Evolutionary conservation across 768 basidiomycete genomes (phyloP), one percentile per base, ranked within the genome.

Genomic region (Hortiboletus flavorubellus): DNA sequence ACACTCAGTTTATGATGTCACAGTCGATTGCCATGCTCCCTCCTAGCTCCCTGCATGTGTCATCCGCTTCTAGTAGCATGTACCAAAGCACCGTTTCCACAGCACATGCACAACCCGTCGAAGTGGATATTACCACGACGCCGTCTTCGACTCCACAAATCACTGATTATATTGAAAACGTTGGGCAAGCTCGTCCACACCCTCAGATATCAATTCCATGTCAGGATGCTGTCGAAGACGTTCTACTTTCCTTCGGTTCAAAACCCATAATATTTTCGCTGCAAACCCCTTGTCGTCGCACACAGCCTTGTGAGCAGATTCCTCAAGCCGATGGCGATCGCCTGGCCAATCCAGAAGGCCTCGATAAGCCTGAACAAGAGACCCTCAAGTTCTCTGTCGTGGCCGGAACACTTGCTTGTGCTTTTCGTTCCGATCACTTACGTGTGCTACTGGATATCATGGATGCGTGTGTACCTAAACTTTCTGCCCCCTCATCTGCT

Each of bases 41-140:
- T 39, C 80, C 77, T 12, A 67, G 75, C 41, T 62, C 78, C 9
- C 60, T 62, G 8, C 82, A 76, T n/a, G 75, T 78, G 16, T 60
- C 74, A 38, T 84, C 85, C 18, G 71, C 79, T 46, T 69, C 78
- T 6, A 82, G 82, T 61, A 91, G 85, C 71, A 82, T 93, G 78
- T 93, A 92, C 66, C 80, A 87, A 60, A 93, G 90, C 61, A 87
- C 87, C 5, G 60, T 87, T 21, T 86, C 86, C 10, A 58, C 63
- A 16, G 35, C 46, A 45, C 44, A 62, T 31, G 26, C 35, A 29
- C 54, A 49, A 34, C 42, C 49, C 9, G 18, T 29, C 10, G 26
- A 53, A 45, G 14, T 12, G 40, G 52, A 54, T 45, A 8, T 40
- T 16, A 29, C 46, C 34, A 47, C 53, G 23, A 33, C 41, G 4